A percentile compares a stretch with the other conserved stretches of the same genome.
These are phyloP conservation scores for Piromyces finnis DNA, from an alignment of 192 early-diverging fungal genomes.

Conservation along the genomic window DNA sequence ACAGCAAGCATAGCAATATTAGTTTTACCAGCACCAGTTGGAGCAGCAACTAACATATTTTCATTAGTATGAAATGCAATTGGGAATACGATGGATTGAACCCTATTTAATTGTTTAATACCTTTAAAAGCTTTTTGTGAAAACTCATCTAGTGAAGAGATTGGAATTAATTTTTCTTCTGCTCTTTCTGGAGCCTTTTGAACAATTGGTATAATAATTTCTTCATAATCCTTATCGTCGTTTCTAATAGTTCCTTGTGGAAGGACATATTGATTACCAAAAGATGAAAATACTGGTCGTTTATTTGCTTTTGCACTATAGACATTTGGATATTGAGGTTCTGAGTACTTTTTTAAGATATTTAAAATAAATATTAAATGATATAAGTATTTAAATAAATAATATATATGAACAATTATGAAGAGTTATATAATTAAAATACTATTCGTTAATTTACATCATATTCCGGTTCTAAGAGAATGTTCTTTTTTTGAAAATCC, in stretches of 20 bases:
- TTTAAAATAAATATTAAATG: too few species aligned
- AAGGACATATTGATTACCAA: not conserved
- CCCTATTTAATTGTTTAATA: slow-evolving; percentile 75
- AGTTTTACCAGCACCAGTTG: slow-evolving; percentile 96
- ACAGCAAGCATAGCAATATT: slow-evolving; percentile 92
- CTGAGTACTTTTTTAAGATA: not conserved
- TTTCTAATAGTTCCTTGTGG: not conserved
- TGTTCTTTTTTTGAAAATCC: not conserved
- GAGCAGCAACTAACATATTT: slow-evolving; percentile 96
- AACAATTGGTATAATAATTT: slow-evolving; percentile 73
- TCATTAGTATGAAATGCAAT: slow-evolving; percentile 88
- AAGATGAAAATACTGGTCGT: not conserved
- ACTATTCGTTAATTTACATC: not conserved
- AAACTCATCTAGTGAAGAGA: slow-evolving; percentile 55
- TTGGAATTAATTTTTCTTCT: slow-evolving; percentile 40
- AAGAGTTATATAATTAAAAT: too few species aligned
- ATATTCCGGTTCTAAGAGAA: not conserved
- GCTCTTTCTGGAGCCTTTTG: slow-evolving; percentile 39
- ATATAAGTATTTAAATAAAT: too few species aligned
- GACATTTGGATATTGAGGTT: not conserved
- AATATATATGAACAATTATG: too few species aligned
- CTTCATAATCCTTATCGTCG: slow-evolving; percentile 54
- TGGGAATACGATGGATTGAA: slow-evolving; percentile 91
- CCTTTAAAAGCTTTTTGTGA: slow-evolving; percentile 53
- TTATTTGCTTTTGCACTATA: not conserved